Evolutionary conservation across 176 grass and related monocot species (phyloP).

Genomic region (Tillandsia fasciculata): DNA sequence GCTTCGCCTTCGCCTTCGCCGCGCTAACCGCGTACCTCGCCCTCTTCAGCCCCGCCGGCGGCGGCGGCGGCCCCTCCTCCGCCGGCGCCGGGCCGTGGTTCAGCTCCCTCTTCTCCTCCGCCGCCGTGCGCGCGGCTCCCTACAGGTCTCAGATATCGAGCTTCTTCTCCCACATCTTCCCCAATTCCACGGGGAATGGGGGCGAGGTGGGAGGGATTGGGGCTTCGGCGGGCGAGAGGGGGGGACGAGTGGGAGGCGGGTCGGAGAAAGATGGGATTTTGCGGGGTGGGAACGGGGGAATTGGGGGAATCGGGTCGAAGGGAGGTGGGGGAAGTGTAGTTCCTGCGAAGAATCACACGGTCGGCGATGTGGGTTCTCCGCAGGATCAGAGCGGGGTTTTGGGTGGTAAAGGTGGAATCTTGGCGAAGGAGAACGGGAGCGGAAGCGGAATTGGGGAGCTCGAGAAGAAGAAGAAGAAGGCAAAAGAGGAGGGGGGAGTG

Average conservation of each 20-base stretch:
- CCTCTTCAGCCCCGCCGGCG: conserved; percentile 40
- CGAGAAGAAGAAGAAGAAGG: not conserved
- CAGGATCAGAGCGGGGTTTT: conserved; percentile 5
- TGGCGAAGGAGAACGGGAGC: not conserved
- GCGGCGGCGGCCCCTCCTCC: conserved; percentile 19
- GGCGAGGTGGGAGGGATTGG: not conserved
- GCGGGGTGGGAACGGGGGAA: conserved; percentile 8
- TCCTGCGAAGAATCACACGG: conserved; percentile 3
- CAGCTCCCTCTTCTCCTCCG: conserved; percentile 52
- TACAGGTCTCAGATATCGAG: conserved; percentile 51
- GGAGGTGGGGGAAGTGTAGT: conserved; percentile 14
- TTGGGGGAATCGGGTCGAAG: conserved; percentile 5
- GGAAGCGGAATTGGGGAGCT: too few relatives aligned
- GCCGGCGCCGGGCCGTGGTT: conserved; percentile 37
- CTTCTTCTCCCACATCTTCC: conserved; percentile 53
- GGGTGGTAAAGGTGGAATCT: conserved; percentile 17
- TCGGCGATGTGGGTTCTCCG: conserved; percentile 2
- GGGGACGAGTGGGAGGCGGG: conserved; percentile 2
- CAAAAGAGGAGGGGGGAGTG: too few relatives aligned
- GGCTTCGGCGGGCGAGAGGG: conserved; percentile 6
- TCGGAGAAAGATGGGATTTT: conserved; percentile 1
- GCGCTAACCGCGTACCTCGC: conserved; percentile 47
- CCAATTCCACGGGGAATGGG: conserved; percentile 31
- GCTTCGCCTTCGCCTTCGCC: conserved; percentile 50
- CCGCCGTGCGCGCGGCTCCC: conserved; percentile 33